Conservation (phyloP, 192 early-diverging fungal species). For the Allomyces macrogynus region DNA sequence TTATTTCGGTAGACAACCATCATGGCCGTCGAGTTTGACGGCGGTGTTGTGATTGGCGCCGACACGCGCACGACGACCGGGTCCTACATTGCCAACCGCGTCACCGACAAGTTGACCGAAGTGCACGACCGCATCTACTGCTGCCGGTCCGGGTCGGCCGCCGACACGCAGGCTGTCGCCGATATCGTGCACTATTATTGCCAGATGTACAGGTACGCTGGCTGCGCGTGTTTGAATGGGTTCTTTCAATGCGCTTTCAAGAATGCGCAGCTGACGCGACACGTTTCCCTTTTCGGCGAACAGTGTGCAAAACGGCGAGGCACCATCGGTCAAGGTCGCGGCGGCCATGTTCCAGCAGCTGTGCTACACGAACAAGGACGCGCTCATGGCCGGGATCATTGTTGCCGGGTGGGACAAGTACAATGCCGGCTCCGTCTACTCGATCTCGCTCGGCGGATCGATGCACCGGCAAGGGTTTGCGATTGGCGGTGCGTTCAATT, state of each 20-base stretch:
- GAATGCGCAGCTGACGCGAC: conserved; percentile 1
- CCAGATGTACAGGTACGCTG: conserved; percentile 64
- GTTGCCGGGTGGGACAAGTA: conserved; percentile 92
- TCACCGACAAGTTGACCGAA: conserved; percentile 92
- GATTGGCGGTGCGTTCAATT: conserved; percentile 40
- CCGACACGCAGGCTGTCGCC: conserved; percentile 95
- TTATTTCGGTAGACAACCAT: conserved; percentile 60
- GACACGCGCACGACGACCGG: conserved; percentile 94
- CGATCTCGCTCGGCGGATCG: conserved; percentile 79
- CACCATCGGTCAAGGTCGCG: conserved; percentile 68
- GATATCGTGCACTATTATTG: conserved; percentile 94
- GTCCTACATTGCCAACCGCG: conserved; percentile 87
- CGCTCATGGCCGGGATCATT: conserved; percentile 79
- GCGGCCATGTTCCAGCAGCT: conserved; percentile 83
- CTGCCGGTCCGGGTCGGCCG: conserved; percentile 91
- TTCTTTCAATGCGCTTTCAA: conserved; percentile 1
- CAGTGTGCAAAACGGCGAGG: conserved; percentile 61
- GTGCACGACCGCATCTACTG: conserved; percentile 92
- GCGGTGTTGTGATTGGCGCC: conserved; percentile 88
- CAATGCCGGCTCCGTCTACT: conserved; percentile 62
- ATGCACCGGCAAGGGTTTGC: conserved; percentile 80
- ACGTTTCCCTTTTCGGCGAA: not conserved
- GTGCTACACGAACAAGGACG: conserved; percentile 83
- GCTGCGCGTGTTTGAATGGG: not conserved
- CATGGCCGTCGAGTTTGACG: conserved; percentile 79